phyloP scores from a whole-genome alignment of 2,329 filamentous ascomycete species.

The Diaporthe caulivora region DNA sequence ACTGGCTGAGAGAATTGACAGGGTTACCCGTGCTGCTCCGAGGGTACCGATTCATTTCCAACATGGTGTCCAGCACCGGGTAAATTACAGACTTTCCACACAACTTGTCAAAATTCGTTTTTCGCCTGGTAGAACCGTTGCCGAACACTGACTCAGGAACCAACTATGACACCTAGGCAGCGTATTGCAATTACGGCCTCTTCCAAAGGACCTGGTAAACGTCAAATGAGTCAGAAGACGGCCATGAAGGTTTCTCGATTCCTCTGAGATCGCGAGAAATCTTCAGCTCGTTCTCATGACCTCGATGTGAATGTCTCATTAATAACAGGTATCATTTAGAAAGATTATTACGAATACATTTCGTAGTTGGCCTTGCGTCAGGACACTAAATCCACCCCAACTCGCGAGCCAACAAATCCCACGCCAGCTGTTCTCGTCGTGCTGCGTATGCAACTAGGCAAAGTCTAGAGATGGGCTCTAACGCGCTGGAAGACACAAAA shows the following conservation, averaged over 20 bases:
- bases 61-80: slow-evolving; percentile 15
- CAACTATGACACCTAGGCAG: not conserved
- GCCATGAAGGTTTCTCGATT: not conserved
- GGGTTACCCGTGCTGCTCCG: not conserved
- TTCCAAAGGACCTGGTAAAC: not conserved
- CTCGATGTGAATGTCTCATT: not conserved
- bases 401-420: not conserved
- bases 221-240: not conserved
- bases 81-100: slow-evolving; percentile 6
- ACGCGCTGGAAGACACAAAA: not conserved
- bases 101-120: not conserved
- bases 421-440: not conserved
- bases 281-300: not conserved
- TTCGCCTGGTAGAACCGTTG: not conserved
- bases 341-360: not conserved
- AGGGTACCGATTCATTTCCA: not conserved
- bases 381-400: not conserved
- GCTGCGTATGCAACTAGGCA: not conserved
- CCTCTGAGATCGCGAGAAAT: not conserved
- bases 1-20: not conserved
- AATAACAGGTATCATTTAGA: not conserved
- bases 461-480: slow-evolving; percentile 16
- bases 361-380: not conserved
- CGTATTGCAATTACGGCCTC: not conserved
- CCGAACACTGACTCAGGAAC: slow-evolving; percentile 8